phyloP scores from a whole-genome alignment of 208 protist genomes.

The Acanthamoeba healyi region DNA sequence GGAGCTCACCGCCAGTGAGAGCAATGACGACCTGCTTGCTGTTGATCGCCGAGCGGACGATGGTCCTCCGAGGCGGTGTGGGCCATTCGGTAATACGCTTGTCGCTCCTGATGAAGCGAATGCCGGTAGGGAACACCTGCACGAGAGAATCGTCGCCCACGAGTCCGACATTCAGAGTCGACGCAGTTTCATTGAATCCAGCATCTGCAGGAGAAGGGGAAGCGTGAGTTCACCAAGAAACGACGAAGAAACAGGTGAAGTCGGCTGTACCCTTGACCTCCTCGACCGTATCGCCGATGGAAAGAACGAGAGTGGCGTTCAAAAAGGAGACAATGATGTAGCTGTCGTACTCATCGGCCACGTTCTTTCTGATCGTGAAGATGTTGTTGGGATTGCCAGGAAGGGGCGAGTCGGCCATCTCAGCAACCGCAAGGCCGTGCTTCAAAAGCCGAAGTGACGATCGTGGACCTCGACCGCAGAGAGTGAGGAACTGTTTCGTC shows the following conservation, averaged over 20 bases:
- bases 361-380: conserved; percentile 84
- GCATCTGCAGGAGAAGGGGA: conserved; percentile 79
- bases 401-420: conserved; percentile 90
- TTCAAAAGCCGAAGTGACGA: conserved; percentile 91
- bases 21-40: conserved; percentile 89
- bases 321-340: conserved; percentile 95
- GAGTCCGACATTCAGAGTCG: conserved; percentile 85
- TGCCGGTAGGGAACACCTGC: conserved; percentile 91
- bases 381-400: conserved; percentile 89
- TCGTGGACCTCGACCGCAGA: conserved; percentile 90
- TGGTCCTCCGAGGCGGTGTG: conserved; percentile 83
- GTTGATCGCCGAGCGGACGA: conserved; percentile 88
- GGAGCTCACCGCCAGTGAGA: conserved; percentile 90
- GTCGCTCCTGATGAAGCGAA: conserved; percentile 91
- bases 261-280: conserved; percentile 84
- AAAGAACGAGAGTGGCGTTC: conserved; percentile 93
- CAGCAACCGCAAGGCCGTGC: conserved; percentile 91
- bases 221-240: neutral
- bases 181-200: conserved; percentile 87
- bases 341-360: conserved; percentile 86
- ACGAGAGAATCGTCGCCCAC: conserved; percentile 89
- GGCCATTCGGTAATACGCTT: conserved; percentile 91
- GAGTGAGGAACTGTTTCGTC: conserved; percentile 89
- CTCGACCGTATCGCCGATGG: conserved; percentile 93
- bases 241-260: neutral